These are phyloP conservation scores for Blastomyces gilchristii DNA, from an alignment of 2,329 filamentous ascomycete species.

Conservation along the genomic window DNA sequence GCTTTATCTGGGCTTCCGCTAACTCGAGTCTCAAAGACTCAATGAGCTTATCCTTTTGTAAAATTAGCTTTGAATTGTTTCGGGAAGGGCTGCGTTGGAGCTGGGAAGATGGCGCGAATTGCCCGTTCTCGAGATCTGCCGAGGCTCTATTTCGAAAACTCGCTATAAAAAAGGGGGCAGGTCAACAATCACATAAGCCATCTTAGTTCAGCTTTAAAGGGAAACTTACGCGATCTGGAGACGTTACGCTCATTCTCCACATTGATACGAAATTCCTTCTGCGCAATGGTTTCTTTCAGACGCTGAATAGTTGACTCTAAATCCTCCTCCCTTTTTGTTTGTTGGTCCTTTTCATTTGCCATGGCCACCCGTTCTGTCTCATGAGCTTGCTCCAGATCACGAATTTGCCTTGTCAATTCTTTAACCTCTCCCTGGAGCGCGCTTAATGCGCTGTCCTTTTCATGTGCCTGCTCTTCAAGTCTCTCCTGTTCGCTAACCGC, in stretches of 20 bases:
- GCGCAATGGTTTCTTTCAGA: slow-evolving; percentile 77
- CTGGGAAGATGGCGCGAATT: slow-evolving; percentile 78
- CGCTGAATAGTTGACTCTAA: slow-evolving; percentile 83
- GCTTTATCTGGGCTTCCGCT: slow-evolving; percentile 88
- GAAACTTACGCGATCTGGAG: slow-evolving; percentile 42
- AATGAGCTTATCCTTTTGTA: slow-evolving; percentile 95
- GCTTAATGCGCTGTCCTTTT: slow-evolving; percentile 75
- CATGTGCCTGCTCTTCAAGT: slow-evolving; percentile 78
- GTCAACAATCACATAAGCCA: neutral
- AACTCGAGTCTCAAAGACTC: slow-evolving; percentile 85
- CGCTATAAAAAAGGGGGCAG: slow-evolving; percentile 19
- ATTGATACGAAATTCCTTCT: slow-evolving; percentile 51
- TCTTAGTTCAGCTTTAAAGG: neutral
- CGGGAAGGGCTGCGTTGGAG: slow-evolving; percentile 79
- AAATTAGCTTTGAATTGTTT: slow-evolving; percentile 77
- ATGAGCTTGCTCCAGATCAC: slow-evolving; percentile 87
- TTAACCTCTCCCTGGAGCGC: slow-evolving; percentile 72
- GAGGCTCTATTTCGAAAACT: slow-evolving; percentile 44
- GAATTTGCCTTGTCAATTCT: slow-evolving; percentile 69
- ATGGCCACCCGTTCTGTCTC: slow-evolving; percentile 80
- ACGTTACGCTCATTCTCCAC: slow-evolving; percentile 43
- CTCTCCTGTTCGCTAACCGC: slow-evolving; percentile 70
- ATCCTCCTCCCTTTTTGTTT: slow-evolving; percentile 73
- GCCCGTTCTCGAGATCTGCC: slow-evolving; percentile 59
- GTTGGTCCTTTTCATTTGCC: slow-evolving; percentile 85